Evolutionary conservation across 2,329 filamentous ascomycete species (phyloP).

Genomic region (Phyllosticta citribraziliensis): DNA sequence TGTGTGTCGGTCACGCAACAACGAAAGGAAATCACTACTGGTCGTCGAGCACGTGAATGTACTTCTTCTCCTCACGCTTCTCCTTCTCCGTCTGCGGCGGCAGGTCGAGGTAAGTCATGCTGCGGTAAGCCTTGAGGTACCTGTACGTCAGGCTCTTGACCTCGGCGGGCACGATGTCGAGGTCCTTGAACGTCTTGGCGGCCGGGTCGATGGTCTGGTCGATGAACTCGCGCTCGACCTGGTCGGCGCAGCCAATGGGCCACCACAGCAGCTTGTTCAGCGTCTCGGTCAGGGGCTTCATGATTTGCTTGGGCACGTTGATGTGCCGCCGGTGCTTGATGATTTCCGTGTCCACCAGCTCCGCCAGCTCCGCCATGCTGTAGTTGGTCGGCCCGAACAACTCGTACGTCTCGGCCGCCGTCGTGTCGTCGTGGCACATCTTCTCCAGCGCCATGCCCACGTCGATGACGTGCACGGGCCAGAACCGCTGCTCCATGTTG

Average conservation of each 20-base stretch:
- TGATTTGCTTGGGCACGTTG: conserved; percentile 73
- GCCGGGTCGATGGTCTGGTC: conserved; percentile 83
- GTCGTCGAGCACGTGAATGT: conserved; percentile 64
- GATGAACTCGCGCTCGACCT: conserved; percentile 85
- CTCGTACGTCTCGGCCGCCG: conserved; percentile 84
- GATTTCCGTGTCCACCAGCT: conserved; percentile 85
- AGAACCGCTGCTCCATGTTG: conserved; percentile 83
- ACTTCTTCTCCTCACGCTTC: conserved; percentile 91
- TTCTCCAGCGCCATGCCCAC: conserved; percentile 79
- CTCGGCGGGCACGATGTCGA: conserved; percentile 82
- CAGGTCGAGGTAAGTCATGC: conserved; percentile 80
- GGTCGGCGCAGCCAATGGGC: conserved; percentile 70
- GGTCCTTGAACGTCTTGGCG: conserved; percentile 92
- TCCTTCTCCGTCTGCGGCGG: conserved; percentile 92
- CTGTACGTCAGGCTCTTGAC: conserved; percentile 82
- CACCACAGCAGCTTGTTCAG: conserved; percentile 85
- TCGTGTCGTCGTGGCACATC: conserved; percentile 86
- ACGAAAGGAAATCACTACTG: conserved; percentile 19
- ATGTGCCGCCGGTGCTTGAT: conserved; percentile 81
- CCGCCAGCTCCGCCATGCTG: conserved; percentile 75
- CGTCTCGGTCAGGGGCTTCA: conserved; percentile 64
- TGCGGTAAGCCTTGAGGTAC: conserved; percentile 90
- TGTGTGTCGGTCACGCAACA: neutral
- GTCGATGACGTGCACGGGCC: conserved; percentile 88
- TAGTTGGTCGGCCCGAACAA: conserved; percentile 92